Conservation (phyloP, 73 alveolate genomes). For the Paramecium primaurelia region DNA sequence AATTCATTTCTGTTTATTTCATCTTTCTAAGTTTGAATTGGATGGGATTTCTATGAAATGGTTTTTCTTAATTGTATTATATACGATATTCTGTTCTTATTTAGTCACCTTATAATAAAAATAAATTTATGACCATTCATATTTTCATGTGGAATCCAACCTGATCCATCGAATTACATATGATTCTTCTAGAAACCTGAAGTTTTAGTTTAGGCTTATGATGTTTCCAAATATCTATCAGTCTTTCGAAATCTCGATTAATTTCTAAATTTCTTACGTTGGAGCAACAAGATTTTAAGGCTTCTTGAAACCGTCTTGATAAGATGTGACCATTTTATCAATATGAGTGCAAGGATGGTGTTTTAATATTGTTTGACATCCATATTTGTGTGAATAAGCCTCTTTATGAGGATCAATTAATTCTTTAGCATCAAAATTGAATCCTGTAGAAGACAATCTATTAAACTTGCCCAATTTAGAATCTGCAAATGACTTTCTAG, state of each 20-base stretch:
- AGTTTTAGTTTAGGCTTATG: slow-evolving; percentile 1
- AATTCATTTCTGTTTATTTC: slow-evolving; percentile 28
- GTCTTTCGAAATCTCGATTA: slow-evolving; percentile 24
- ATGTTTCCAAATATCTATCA: slow-evolving; percentile 4
- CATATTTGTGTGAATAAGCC: slow-evolving; percentile 44
- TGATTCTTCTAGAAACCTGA: slow-evolving; percentile 51
- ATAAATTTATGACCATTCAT: slow-evolving; percentile 6
- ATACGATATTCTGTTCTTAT: slow-evolving; percentile 40
- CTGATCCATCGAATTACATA: slow-evolving; percentile 23
- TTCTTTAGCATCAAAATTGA: slow-evolving; percentile 32
- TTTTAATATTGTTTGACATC: slow-evolving; percentile 7
- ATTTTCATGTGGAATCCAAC: slow-evolving; percentile 34
- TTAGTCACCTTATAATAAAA: neutral
- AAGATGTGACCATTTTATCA: neutral
- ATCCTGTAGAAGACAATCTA: slow-evolving; percentile 39
- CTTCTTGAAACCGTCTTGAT: slow-evolving; percentile 46
- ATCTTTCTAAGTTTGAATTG: slow-evolving; percentile 30
- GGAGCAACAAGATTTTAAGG: slow-evolving; percentile 37
- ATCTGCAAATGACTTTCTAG: slow-evolving; percentile 25
- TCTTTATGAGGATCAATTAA: slow-evolving; percentile 18
- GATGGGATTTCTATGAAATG: slow-evolving; percentile 38
- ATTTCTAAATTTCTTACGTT: neutral
- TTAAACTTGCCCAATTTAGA: slow-evolving; percentile 28
- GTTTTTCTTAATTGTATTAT: slow-evolving; percentile 27
- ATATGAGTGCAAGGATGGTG: slow-evolving; percentile 16